Evolutionary conservation across 345 rosid genomes (phyloP).

Genomic region (Combretum micranthum): DNA sequence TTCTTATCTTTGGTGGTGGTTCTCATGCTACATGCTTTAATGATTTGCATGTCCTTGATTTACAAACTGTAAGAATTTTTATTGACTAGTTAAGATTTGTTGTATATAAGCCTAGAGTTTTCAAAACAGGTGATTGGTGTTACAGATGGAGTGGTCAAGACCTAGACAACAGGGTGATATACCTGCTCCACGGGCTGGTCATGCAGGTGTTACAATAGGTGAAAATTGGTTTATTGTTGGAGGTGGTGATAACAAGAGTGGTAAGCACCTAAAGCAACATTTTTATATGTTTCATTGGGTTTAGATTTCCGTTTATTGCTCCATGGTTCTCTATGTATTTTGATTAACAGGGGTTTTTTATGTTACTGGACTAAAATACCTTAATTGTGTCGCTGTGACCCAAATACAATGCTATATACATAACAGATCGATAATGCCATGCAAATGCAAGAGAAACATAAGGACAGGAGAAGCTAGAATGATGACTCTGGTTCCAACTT

Average conservation of each 20-base stretch:
- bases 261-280: slow-evolving; percentile 31
- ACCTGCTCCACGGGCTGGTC: slow-evolving; percentile 95
- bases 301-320: no score
- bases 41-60: slow-evolving; percentile 95
- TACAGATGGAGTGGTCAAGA: slow-evolving; percentile 97
- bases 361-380: no score
- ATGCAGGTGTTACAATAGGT: slow-evolving; percentile 92
- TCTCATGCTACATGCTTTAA: slow-evolving; percentile 90
- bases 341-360: no score
- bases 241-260: slow-evolving; percentile 95
- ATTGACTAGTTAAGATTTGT: slow-evolving; percentile 11
- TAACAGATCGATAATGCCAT: no score
- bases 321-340: no score
- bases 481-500: no score
- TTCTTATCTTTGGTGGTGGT: slow-evolving; percentile 97
- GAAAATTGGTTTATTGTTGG: slow-evolving; percentile 99
- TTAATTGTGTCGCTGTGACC: no score
- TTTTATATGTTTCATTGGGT: no score
- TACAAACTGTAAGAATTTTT: slow-evolving; percentile 76
- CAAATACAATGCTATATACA: no score
- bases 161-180: slow-evolving; percentile 88
- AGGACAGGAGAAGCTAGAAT: no score
- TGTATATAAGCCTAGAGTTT: slow-evolving; percentile 2
- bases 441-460: no score
- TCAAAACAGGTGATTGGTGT: slow-evolving; percentile 14